A percentile compares a stretch with the other conserved stretches of the same genome.
Conservation (phyloP, 805 yeast genomes). For the Yarrowia sp. region DNA sequence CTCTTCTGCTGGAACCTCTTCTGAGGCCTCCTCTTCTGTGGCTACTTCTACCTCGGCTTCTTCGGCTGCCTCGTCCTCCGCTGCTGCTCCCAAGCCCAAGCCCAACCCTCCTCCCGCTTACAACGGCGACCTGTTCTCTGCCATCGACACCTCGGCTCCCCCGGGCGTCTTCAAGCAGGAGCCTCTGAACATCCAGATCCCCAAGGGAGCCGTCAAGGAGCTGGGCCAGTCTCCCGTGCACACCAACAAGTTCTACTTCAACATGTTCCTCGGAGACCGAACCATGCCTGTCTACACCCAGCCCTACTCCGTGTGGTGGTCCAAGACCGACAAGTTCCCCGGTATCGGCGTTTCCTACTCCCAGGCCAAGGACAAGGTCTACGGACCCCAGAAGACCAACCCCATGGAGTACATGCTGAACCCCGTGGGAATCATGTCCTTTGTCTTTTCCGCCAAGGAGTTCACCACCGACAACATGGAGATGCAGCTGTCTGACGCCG, state of each 20-base stretch:
- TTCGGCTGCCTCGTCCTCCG: slow-evolving; percentile 3
- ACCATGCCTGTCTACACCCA: slow-evolving; percentile 79
- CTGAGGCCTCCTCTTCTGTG: neutral
- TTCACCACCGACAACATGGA: slow-evolving; percentile 41
- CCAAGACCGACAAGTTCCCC: slow-evolving; percentile 55
- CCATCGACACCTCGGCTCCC: slow-evolving; percentile 57
- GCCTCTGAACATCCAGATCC: slow-evolving; percentile 56
- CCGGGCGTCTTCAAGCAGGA: slow-evolving; percentile 57
- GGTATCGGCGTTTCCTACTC: slow-evolving; percentile 78
- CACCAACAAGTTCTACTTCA: slow-evolving; percentile 82
- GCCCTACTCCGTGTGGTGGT: slow-evolving; percentile 78
- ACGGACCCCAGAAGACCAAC: slow-evolving; percentile 66
- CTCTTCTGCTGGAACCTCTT: slow-evolving; percentile 39
- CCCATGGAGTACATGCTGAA: slow-evolving; percentile 55
- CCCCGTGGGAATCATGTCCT: slow-evolving; percentile 59
- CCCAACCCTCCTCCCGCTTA: slow-evolving; percentile 28
- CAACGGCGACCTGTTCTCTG: slow-evolving; percentile 57
- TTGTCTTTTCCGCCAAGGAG: slow-evolving; percentile 53
- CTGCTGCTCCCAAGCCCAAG: slow-evolving; percentile 6
- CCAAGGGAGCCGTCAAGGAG: slow-evolving; percentile 44
- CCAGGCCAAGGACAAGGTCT: slow-evolving; percentile 64
- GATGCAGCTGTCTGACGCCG: slow-evolving; percentile 53
- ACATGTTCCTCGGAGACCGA: slow-evolving; percentile 70
- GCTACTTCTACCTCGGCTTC: neutral
- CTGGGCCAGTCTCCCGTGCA: slow-evolving; percentile 57